A percentile compares a stretch with the other conserved stretches of the same genome.
phyloP scores from a whole-genome alignment of 257 asterid species.

The Euphrasia confusa region DNA sequence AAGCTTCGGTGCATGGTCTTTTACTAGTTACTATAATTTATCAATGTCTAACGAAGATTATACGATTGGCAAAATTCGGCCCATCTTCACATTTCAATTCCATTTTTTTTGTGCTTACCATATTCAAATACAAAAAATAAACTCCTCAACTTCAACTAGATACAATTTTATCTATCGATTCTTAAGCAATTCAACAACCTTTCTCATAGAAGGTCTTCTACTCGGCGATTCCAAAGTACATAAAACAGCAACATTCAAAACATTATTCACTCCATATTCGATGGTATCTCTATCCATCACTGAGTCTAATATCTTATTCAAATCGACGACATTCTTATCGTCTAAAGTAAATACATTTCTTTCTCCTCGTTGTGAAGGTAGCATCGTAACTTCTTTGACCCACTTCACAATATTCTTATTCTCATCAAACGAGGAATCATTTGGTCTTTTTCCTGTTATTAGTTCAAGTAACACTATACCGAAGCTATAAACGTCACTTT shows the following conservation, averaged over 20 bases:
- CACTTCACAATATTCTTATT: conserved; percentile 58
- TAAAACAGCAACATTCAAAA: conserved; percentile 51
- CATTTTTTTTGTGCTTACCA: too few species aligned
- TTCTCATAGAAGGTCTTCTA: conserved; percentile 74
- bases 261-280: conserved; percentile 38
- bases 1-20: too few species aligned
- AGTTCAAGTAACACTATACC: conserved; percentile 71
- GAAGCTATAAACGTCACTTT: conserved; percentile 75
- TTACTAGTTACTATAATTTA: too few species aligned
- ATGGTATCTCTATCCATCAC: conserved; percentile 34
- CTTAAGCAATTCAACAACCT: conserved; percentile 38
- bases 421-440: conserved; percentile 47
- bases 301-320: conserved; percentile 47
- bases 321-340: conserved; percentile 8
- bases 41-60: too few species aligned
- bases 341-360: neutral
- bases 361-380: conserved; percentile 25
- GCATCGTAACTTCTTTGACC: conserved; percentile 41
- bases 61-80: too few species aligned
- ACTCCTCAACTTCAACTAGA: too few species aligned
- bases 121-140: too few species aligned
- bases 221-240: conserved; percentile 53
- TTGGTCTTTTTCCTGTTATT: conserved; percentile 53
- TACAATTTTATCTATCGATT: too few species aligned
- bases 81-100: too few species aligned